Evolutionary conservation across 2,329 filamentous ascomycete species (phyloP), one percentile per base, ranked within the genome.

Genomic region (Domatiomyces globalis): DNA sequence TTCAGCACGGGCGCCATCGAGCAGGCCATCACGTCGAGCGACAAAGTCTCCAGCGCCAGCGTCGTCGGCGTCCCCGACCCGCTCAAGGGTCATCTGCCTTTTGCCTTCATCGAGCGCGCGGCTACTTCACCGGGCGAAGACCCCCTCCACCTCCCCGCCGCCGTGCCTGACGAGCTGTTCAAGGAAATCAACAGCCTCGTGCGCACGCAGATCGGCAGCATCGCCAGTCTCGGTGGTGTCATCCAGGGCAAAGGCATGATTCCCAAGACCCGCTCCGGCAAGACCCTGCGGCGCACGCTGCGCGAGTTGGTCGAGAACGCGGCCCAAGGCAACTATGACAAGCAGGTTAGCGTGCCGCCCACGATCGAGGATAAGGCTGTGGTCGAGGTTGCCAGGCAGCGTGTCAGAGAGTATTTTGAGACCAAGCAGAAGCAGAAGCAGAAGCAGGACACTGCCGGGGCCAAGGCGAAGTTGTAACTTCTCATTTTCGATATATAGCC

Each of bases 1-100:
- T 82, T 95, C 55, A 90, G 85, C 56, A 95, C 88, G 9, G 86
- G 87, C 48, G 78, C 84, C 33, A 92, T 95, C 65, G 89, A 95
- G 69, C 87, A 95, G 72, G 89, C 86, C 49, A 85, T 95, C 54
- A 83, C 87, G 10, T 82, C 82, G 0, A 87, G 95, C 63, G 81
- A 85, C 0, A 71, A 73, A 2, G 80, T 95, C 49, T 84, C 84
- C 27, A 89, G 95, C 72, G 85, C 84, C 50, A 88, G 86, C 60
- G 85, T 95, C 1, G 81, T 96, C 25, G 84, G 85, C 43, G 83
- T 95, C 51, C 88, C 89, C 0, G 89, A 95, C 63, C 67, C 79
- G 0, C 73, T 95, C 44, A 96, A 96, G 66, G 90, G 89, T 17
- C 87, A 94, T 61, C 76, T 95, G 5, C 89, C 90, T 0, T 94